These are phyloP conservation scores for Ulmus americana DNA, from an alignment of 331 rosid genomes.

Conservation along the genomic window DNA sequence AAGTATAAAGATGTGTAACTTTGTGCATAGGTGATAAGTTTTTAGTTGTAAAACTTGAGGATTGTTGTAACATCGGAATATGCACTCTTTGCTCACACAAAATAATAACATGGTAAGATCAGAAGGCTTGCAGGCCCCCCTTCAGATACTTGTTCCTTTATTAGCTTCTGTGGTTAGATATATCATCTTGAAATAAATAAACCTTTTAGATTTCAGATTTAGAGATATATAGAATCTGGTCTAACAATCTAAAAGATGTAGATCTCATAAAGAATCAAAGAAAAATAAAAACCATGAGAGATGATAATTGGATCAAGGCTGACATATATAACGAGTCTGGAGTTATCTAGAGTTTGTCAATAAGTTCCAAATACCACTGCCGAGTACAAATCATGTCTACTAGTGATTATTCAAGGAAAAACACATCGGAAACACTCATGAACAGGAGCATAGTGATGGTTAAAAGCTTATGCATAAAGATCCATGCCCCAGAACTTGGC, in stretches of 20 bases:
- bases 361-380: background rate
- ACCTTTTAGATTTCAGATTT: background rate
- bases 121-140: background rate
- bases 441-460: background rate
- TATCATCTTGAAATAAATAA: no score
- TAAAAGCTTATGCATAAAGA: constrained; percentile 45
- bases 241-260: background rate
- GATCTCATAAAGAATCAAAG: no score
- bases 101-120: background rate
- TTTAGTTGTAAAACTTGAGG: constrained; percentile 1
- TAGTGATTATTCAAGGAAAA: background rate
- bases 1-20: constrained; percentile 2
- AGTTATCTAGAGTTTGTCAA: background rate
- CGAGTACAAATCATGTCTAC: background rate
- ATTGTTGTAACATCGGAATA: background rate
- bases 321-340: background rate
- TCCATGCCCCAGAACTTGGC: constrained; percentile 55
- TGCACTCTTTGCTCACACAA: background rate
- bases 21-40: background rate
- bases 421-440: background rate
- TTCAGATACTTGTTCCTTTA: background rate
- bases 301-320: background rate
- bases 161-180: background rate
- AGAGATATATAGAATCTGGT: background rate
- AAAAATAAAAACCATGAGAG: background rate